phyloP scores from a whole-genome alignment of 495 filamentous ascomycete genomes.

The Penicillium diatomitis region DNA sequence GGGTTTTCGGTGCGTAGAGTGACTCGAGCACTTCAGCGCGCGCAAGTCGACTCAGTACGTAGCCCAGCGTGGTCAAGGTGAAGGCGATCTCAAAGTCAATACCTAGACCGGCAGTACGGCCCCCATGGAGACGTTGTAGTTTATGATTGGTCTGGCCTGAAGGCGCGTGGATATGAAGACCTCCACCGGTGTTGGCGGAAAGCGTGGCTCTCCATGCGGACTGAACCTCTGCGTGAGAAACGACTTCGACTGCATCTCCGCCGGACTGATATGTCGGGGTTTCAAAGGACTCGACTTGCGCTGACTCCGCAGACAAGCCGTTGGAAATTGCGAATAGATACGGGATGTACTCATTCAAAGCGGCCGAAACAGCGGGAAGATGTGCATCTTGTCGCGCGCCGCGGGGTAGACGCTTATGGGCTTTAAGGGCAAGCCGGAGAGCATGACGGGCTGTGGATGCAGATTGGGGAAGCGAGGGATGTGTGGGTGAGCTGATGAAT shows the following conservation, averaged over 20 bases:
- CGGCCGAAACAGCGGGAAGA: constrained; percentile 55
- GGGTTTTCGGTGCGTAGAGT: constrained; percentile 50
- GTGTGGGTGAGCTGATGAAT: constrained; percentile 58
- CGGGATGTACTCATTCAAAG: constrained; percentile 66
- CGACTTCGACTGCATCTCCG: constrained; percentile 53
- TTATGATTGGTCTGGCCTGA: background rate
- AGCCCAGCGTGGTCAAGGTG: constrained; percentile 64
- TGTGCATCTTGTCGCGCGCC: constrained; percentile 50
- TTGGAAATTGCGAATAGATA: constrained; percentile 67
- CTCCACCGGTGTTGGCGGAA: constrained; percentile 38
- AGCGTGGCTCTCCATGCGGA: constrained; percentile 82
- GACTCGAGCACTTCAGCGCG: constrained; percentile 44
- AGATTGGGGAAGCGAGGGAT: constrained; percentile 72
- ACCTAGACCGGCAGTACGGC: constrained; percentile 58
- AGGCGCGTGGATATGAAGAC: background rate
- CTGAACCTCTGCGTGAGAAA: constrained; percentile 45
- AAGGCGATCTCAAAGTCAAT: constrained; percentile 81
- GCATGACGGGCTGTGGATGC: constrained; percentile 72
- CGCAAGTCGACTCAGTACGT: constrained; percentile 61
- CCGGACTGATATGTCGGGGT: constrained; percentile 4
- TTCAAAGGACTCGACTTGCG: constrained; percentile 7
- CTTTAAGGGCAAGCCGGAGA: constrained; percentile 67
- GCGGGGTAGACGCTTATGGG: constrained; percentile 67
- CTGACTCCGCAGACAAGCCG: constrained; percentile 44
- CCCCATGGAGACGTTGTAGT: constrained; percentile 7